These are phyloP conservation scores for Erythrobasidium yunnanense DNA, from an alignment of 768 basidiomycete genomes.

Conservation along the genomic window DNA sequence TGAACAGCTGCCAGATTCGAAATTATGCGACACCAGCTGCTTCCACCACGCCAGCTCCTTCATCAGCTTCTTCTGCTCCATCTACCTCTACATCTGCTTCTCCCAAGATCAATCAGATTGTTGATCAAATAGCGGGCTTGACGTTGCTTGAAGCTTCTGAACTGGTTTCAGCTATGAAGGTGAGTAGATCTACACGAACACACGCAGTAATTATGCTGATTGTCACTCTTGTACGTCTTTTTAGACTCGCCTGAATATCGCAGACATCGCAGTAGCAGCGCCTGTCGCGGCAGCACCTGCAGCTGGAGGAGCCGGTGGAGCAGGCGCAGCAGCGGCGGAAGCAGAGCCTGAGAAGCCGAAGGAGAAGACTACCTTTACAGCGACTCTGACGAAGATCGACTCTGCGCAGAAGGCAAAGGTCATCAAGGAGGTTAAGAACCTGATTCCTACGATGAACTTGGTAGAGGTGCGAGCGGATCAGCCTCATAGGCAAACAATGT, in stretches of 20 bases:
- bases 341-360: conserved; percentile 69
- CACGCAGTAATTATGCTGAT: too few species aligned
- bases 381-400: conserved; percentile 89
- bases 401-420: conserved; percentile 86
- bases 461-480: conserved; percentile 66
- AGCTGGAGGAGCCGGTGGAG: conserved; percentile 44
- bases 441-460: conserved; percentile 88
- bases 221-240: neutral
- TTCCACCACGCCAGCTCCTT: conserved; percentile 47
- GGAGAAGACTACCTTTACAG: conserved; percentile 95
- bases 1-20: conserved; percentile 2
- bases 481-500: neutral
- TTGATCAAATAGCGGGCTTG: conserved; percentile 80
- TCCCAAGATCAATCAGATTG: conserved; percentile 65
- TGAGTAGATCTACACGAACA: too few species aligned
- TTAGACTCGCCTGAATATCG: conserved; percentile 87
- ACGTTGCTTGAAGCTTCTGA: conserved; percentile 91
- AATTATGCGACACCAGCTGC: conserved; percentile 24
- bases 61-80: conserved; percentile 3
- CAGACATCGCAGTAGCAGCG: conserved; percentile 87
- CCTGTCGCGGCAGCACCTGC: conserved; percentile 47
- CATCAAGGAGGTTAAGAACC: conserved; percentile 91
- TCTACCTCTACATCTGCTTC: conserved; percentile 42
- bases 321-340: conserved; percentile 50
- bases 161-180: conserved; percentile 83